A percentile compares a stretch with the other conserved stretches of the same genome.
These are phyloP conservation scores for Strigomonas galati DNA, from an alignment of 208 protist genomes.

Conservation along the genomic window DNA sequence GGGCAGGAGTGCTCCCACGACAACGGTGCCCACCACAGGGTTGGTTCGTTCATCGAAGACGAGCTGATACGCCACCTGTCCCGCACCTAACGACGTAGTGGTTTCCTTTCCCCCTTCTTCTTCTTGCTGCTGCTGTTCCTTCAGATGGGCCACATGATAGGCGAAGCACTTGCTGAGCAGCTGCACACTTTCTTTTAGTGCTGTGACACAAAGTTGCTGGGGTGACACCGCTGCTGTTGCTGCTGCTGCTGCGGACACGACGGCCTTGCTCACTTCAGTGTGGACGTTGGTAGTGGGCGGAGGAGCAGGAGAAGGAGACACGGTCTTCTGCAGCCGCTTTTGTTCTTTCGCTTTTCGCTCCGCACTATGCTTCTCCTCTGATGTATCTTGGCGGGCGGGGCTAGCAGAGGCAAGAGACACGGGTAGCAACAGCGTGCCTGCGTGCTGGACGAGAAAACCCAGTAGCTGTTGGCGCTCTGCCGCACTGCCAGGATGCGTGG, in stretches of 20 bases:
- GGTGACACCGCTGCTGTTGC: background rate
- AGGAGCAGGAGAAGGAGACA: too few relatives aligned
- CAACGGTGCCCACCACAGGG: background rate
- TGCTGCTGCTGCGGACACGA: too few relatives aligned
- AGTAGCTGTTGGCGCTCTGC: background rate
- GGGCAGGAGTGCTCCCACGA: background rate
- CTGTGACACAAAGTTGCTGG: slow-evolving; percentile 14
- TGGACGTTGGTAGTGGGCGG: too few relatives aligned
- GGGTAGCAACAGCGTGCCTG: too few relatives aligned
- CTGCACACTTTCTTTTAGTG: slow-evolving; percentile 26
- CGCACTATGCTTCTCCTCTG: too few relatives aligned
- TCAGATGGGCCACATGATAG: background rate
- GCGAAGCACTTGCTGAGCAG: slow-evolving; percentile 23
- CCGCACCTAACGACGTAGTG: too few relatives aligned
- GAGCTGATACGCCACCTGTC: background rate
- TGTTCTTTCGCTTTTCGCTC: too few relatives aligned
- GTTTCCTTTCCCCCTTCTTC: too few relatives aligned
- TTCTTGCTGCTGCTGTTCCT: background rate
- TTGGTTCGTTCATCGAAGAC: background rate
- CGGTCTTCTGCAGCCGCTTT: too few relatives aligned
- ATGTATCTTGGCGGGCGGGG: too few relatives aligned
- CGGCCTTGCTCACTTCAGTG: too few relatives aligned
- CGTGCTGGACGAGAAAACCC: background rate
- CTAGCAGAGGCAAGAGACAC: too few relatives aligned
- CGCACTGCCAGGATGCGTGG: background rate